These are phyloP conservation scores for Niveomyces coronatus DNA, from an alignment of 2,329 filamentous ascomycete genomes.

Conservation along the genomic window DNA sequence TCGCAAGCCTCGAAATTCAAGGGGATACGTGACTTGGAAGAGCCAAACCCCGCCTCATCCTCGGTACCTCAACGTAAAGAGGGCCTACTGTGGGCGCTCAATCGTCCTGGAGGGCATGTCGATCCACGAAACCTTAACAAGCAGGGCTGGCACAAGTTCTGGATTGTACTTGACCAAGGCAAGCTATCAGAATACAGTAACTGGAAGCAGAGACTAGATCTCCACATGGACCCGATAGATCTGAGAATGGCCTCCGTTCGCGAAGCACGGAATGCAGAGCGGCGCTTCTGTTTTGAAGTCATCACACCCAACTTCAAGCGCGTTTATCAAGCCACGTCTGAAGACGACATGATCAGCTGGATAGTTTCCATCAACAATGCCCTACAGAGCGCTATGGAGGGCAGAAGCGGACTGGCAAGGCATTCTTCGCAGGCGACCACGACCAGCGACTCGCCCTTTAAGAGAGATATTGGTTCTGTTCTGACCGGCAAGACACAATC, in stretches of 20 bases:
- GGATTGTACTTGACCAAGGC: constrained; percentile 95
- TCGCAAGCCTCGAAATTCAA: constrained; percentile 60
- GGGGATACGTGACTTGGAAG: constrained; percentile 85
- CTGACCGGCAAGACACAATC: constrained; percentile 86
- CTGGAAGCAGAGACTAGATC: constrained; percentile 93
- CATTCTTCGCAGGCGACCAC: constrained; percentile 26
- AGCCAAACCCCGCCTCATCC: constrained; percentile 54
- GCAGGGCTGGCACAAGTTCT: constrained; percentile 99
- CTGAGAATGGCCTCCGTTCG: constrained; percentile 93
- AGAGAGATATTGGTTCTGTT: constrained; percentile 84
- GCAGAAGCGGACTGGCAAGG: constrained; percentile 50
- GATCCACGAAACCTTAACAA: constrained; percentile 94
- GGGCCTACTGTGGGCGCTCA: constrained; percentile 88
- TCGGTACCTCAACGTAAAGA: constrained; percentile 67
- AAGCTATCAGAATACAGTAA: constrained; percentile 98
- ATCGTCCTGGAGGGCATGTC: constrained; percentile 83
- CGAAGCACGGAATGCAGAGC: constrained; percentile 87
- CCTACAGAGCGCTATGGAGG: constrained; percentile 88
- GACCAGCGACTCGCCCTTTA: constrained; percentile 45
- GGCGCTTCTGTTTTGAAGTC: constrained; percentile 95
- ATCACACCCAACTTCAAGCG: constrained; percentile 94
- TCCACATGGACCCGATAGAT: constrained; percentile 98
- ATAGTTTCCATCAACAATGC: constrained; percentile 96
- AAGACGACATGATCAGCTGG: constrained; percentile 97
- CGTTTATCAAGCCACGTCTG: constrained; percentile 94